A percentile compares a stretch with the other conserved stretches of the same genome.
Evolutionary conservation across 2,329 filamentous ascomycete species (phyloP).

Genomic region (Colletotrichum tropicale): DNA sequence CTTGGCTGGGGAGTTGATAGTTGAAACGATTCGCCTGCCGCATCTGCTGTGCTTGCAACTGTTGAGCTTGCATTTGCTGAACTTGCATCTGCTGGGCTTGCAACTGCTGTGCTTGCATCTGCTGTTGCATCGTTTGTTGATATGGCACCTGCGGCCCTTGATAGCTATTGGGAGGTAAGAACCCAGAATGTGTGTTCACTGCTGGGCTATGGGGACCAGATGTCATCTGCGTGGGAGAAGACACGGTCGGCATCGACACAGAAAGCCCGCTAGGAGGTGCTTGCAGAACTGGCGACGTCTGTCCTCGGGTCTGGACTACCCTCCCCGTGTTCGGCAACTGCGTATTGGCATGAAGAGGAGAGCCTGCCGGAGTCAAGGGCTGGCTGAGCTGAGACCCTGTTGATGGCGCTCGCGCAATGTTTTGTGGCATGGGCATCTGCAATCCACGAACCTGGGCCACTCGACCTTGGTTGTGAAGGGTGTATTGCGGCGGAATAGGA

Average conservation of each 20-base stretch:
- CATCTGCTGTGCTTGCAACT: background rate
- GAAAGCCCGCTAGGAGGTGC: conserved; percentile 4
- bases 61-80: background rate
- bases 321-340: background rate
- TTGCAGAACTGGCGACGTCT: conserved; percentile 1
- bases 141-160: background rate
- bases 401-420: background rate
- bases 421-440: background rate
- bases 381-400: background rate
- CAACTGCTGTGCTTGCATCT: background rate
- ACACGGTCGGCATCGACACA: background rate
- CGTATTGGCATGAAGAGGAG: background rate
- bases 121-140: background rate
- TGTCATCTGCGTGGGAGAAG: background rate
- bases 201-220: background rate
- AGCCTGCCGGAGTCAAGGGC: conserved; percentile 6
- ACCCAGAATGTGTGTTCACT: background rate
- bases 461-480: background rate
- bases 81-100: background rate
- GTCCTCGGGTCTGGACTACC: background rate
- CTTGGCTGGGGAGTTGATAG: background rate
- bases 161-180: background rate
- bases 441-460: background rate
- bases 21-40: background rate
- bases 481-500: background rate